Evolutionary conservation across 1,284 basidiomycete genomes (phyloP).

Genomic region (Lignosus rhinocerotis): DNA sequence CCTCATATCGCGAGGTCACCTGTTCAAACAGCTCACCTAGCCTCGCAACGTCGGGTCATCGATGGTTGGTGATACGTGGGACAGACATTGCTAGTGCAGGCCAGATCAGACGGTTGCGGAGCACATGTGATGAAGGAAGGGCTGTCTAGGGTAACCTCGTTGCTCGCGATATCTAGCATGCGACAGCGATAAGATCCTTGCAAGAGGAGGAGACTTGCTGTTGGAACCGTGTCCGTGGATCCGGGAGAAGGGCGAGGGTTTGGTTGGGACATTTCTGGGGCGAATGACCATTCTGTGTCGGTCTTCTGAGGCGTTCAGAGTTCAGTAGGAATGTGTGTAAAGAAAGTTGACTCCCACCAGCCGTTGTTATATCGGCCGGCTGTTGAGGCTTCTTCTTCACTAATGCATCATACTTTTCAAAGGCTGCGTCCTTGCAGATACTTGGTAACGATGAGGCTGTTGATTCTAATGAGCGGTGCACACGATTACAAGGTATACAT

Average conservation of each 20-base stretch:
- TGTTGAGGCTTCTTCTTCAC: too few species aligned
- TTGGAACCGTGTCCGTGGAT: too few species aligned
- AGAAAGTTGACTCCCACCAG: neutral
- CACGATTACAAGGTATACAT: too few species aligned
- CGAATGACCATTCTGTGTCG: neutral
- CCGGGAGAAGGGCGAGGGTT: neutral
- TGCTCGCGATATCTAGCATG: constrained; percentile 14
- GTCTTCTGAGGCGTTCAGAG: neutral
- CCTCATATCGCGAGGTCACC: neutral
- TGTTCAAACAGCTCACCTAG: neutral
- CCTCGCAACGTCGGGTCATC: constrained; percentile 3
- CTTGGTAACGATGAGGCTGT: too few species aligned
- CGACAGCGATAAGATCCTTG: constrained; percentile 17
- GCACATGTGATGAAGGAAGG: constrained; percentile 18
- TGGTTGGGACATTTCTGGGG: constrained; percentile 4
- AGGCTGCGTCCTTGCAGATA: too few species aligned
- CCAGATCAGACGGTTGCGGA: neutral
- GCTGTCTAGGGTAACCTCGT: constrained; percentile 17
- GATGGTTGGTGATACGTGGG: constrained; percentile 9
- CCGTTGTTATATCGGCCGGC: neutral
- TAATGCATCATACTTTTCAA: too few species aligned
- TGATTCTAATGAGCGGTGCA: too few species aligned
- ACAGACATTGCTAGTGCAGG: neutral
- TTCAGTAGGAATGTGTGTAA: neutral
- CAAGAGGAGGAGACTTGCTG: neutral